A percentile compares a stretch with the other conserved stretches of the same genome.
These are phyloP conservation scores for Brettanomyces naardenensis DNA, from an alignment of 805 yeast species.

Conservation along the genomic window DNA sequence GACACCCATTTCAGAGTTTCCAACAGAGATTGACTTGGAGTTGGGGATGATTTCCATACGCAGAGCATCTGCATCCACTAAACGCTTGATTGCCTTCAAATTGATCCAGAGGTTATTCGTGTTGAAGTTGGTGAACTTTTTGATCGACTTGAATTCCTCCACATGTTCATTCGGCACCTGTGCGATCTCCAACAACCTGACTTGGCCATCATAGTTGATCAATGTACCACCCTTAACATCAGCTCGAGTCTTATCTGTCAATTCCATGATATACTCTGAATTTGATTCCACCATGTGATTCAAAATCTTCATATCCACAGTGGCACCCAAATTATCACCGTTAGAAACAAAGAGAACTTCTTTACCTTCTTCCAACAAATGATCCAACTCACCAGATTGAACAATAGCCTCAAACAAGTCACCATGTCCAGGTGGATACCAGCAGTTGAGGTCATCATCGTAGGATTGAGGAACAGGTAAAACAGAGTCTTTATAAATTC, in stretches of 20 bases:
- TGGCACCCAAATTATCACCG: conserved; percentile 98
- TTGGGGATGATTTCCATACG: conserved; percentile 95
- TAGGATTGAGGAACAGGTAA: conserved; percentile 82
- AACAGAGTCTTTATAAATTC: conserved; percentile 91
- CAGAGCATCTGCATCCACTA: conserved; percentile 75
- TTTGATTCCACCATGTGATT: conserved; percentile 88
- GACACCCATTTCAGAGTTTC: conserved; percentile 73
- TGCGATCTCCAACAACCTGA: conserved; percentile 90
- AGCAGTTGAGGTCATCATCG: conserved; percentile 70
- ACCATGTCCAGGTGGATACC: conserved; percentile 99
- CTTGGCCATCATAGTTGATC: conserved; percentile 91
- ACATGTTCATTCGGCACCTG: conserved; percentile 98
- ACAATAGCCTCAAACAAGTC: conserved; percentile 88
- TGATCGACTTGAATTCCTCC: conserved; percentile 95
- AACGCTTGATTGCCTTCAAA: conserved; percentile 86
- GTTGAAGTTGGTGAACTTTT: conserved; percentile 96
- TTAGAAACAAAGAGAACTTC: conserved; percentile 93
- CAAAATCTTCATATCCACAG: conserved; percentile 85
- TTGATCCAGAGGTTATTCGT: conserved; percentile 98
- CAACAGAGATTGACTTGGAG: conserved; percentile 72
- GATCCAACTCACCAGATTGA: conserved; percentile 87
- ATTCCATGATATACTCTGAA: conserved; percentile 95
- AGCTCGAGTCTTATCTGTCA: conserved; percentile 97
- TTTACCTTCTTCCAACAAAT: conserved; percentile 84
- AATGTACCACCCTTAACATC: conserved; percentile 99